These are phyloP conservation scores for Nicotiana paniculata DNA, from an alignment of 257 asterid species.

Conservation along the genomic window DNA sequence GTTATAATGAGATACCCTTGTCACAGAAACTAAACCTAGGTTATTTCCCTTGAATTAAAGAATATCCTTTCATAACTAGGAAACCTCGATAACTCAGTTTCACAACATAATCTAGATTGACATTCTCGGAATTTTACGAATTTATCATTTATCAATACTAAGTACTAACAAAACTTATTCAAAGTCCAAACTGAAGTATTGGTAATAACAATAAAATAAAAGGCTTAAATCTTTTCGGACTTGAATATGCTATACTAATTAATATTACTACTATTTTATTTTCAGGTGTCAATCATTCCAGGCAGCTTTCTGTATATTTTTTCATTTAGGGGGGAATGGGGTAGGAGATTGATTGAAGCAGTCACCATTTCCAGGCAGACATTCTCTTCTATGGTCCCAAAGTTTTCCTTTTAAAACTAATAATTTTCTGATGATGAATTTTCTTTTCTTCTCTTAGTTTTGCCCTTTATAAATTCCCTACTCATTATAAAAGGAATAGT, in stretches of 20 bases:
- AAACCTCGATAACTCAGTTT: neutral
- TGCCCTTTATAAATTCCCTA: neutral
- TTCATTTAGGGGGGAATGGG: neutral
- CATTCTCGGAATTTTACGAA: neutral
- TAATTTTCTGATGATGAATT: neutral
- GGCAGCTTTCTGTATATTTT: too few species aligned
- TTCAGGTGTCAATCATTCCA: too few species aligned
- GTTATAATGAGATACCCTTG: neutral
- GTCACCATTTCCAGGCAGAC: neutral
- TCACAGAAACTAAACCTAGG: neutral
- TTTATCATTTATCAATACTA: neutral
- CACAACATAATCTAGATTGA: neutral
- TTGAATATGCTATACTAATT: too few species aligned
- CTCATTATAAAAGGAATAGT: neutral
- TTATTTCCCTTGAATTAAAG: neutral
- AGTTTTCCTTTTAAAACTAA: neutral
- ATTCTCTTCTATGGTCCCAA: neutral
- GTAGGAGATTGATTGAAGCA: neutral
- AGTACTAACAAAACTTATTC: neutral
- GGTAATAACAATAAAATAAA: neutral
- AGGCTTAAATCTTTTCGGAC: neutral
- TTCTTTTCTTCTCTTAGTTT: neutral
- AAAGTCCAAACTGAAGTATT: neutral
- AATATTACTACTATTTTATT: too few species aligned
- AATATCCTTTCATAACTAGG: neutral